Evolutionary conservation across 164 flowering plant species (phyloP).

Genomic region (Santalum album): DNA sequence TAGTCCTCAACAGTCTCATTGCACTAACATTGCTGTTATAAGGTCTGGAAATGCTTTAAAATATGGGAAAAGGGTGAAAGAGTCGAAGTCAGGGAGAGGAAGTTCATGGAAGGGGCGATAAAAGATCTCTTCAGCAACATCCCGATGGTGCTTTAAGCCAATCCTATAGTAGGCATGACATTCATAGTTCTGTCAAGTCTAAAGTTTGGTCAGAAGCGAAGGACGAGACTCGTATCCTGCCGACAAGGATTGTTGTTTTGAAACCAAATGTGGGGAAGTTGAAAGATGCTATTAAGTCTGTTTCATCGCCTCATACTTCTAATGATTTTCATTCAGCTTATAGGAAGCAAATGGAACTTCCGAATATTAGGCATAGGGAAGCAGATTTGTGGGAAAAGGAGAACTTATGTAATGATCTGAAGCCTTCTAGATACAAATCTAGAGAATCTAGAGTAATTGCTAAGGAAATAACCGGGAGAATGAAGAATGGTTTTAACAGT

Average conservation of each 20-base stretch:
- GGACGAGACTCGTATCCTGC: conserved; percentile 17
- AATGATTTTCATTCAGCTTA: conserved; percentile 18
- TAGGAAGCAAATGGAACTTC: conserved; percentile 18
- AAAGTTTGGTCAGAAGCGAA: conserved; percentile 14
- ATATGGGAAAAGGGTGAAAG: conserved; percentile 9
- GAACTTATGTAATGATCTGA: conserved; percentile 15
- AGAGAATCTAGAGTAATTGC: conserved; percentile 60
- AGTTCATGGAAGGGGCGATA: conserved; percentile 13
- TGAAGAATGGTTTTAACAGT: conserved; percentile 21
- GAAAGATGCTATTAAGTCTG: conserved; percentile 13
- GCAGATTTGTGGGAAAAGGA: conserved; percentile 18
- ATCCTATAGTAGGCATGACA: conserved; percentile 7
- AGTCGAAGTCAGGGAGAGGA: conserved; percentile 22
- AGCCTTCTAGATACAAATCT: conserved; percentile 23
- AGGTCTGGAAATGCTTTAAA: conserved; percentile 24
- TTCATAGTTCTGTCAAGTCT: conserved; percentile 19
- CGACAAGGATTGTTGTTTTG: conserved; percentile 78
- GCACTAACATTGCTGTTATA: conserved; percentile 21
- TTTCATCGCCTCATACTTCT: conserved; percentile 31
- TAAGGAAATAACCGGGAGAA: conserved; percentile 38
- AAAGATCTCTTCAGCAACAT: conserved; percentile 16
- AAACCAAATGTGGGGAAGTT: conserved; percentile 60
- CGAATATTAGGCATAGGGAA: conserved; percentile 13
- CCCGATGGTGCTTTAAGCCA: conserved; percentile 10
- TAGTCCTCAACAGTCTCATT: conserved; percentile 18